These are phyloP conservation scores for Euphorbia corollata DNA, from an alignment of 441 rosid genomes.

Conservation along the genomic window DNA sequence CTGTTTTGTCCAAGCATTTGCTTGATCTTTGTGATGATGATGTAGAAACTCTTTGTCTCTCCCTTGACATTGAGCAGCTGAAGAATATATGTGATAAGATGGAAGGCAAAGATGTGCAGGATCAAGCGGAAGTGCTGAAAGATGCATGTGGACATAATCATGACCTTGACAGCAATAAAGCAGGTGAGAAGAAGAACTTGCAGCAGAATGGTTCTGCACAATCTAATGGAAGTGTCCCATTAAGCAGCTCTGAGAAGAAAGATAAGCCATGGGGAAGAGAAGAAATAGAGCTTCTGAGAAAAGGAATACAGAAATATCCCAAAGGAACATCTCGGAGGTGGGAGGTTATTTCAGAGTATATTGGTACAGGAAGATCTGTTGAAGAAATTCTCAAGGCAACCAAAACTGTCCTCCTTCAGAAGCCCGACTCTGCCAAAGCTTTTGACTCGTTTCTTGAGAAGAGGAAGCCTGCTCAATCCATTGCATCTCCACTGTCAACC, in stretches of 20 bases:
- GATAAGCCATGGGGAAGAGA: constrained; percentile 84
- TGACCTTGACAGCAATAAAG: constrained; percentile 34
- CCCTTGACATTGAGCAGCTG: constrained; percentile 54
- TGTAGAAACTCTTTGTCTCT: constrained; percentile 73
- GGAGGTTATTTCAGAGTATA: constrained; percentile 91
- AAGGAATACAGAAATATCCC: constrained; percentile 80
- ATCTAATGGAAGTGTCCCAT: constrained; percentile 36
- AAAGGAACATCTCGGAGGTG: constrained; percentile 95
- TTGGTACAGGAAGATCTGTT: constrained; percentile 85
- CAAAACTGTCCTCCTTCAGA: constrained; percentile 90
- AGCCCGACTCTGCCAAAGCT: constrained; percentile 85
- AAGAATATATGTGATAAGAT: constrained; percentile 61
- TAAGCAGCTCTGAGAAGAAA: constrained; percentile 43
- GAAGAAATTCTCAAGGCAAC: constrained; percentile 94
- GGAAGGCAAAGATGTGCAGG: constrained; percentile 52
- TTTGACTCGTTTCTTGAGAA: constrained; percentile 94
- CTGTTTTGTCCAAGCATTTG: constrained; percentile 45
- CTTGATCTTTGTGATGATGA: constrained; percentile 55
- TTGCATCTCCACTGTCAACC: constrained; percentile 78
- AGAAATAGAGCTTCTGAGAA: constrained; percentile 86
- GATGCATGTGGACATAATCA: constrained; percentile 35
- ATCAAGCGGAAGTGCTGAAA: constrained; percentile 50
- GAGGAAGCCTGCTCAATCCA: constrained; percentile 70
- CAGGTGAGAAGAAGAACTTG: constrained; percentile 31
- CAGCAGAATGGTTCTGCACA: constrained; percentile 52